Evolutionary conservation across 495 filamentous ascomycete genomes (phyloP).

Genomic region (Chlorociboria aeruginascens): DNA sequence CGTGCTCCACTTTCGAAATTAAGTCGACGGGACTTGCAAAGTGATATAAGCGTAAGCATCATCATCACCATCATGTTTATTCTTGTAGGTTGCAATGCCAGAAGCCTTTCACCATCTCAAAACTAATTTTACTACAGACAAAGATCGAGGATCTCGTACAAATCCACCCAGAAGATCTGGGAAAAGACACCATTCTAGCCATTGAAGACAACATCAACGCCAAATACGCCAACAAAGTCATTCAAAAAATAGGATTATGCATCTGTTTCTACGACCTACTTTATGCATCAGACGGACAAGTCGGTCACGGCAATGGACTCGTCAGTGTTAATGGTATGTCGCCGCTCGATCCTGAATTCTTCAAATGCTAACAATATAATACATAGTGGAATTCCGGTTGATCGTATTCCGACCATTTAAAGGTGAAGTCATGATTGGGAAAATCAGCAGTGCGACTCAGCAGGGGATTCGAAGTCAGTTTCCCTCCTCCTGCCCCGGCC

Average conservation of each 20-base stretch:
- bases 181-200: constrained; percentile 60
- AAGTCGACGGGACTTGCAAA: too few species aligned
- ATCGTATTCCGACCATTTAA: constrained; percentile 94
- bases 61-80: constrained; percentile 46
- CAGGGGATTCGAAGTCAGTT: constrained; percentile 63
- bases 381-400: constrained; percentile 74
- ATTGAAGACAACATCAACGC: constrained; percentile 91
- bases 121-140: constrained; percentile 27
- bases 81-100: constrained; percentile 28
- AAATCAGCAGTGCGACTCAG: constrained; percentile 57
- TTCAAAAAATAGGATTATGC: constrained; percentile 74
- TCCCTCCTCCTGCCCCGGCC: neutral
- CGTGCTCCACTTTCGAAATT: too few species aligned
- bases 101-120: neutral
- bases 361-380: constrained; percentile 2
- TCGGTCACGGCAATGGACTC: constrained; percentile 78
- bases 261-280: constrained; percentile 83
- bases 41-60: too few species aligned
- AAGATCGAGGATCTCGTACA: constrained; percentile 84
- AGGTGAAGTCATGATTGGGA: constrained; percentile 73
- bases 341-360: neutral
- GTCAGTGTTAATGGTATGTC: constrained; percentile 79
- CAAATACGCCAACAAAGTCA: constrained; percentile 89
- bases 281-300: constrained; percentile 77
- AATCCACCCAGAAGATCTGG: constrained; percentile 76